Conservation (phyloP, 768 basidiomycete species). For the Termitomyces sp. region DNA sequence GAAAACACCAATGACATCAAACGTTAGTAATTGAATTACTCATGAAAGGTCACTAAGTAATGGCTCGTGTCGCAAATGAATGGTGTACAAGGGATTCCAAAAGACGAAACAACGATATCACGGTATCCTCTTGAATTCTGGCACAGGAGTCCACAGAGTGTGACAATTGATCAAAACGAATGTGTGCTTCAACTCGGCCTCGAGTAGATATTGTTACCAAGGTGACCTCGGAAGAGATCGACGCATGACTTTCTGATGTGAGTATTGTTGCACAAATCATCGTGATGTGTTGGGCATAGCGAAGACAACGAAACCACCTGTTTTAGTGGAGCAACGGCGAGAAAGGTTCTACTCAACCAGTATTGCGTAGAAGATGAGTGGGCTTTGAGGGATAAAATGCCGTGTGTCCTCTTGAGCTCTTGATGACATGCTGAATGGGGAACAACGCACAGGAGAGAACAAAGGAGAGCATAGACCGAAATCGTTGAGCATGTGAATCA, state of each 20-base stretch:
- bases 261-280: background rate
- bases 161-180: background rate
- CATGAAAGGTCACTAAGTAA: background rate
- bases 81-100: background rate
- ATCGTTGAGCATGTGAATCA: background rate
- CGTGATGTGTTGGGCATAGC: background rate
- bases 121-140: background rate
- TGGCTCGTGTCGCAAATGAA: background rate
- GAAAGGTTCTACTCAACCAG: background rate
- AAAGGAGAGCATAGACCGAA: background rate
- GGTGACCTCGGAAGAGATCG: background rate
- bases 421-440: background rate
- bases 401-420: background rate
- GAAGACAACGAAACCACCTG: background rate
- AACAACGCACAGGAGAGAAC: too few species aligned
- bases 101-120: background rate
- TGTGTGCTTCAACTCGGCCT: background rate
- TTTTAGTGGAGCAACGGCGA: too few species aligned
- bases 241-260: background rate
- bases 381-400: background rate
- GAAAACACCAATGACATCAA: background rate
- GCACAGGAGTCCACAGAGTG: background rate
- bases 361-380: background rate
- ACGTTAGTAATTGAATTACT: background rate
- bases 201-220: background rate